Evolutionary conservation across 1,139 yeast species (phyloP).

Genomic region (Ashbya aceris): DNA sequence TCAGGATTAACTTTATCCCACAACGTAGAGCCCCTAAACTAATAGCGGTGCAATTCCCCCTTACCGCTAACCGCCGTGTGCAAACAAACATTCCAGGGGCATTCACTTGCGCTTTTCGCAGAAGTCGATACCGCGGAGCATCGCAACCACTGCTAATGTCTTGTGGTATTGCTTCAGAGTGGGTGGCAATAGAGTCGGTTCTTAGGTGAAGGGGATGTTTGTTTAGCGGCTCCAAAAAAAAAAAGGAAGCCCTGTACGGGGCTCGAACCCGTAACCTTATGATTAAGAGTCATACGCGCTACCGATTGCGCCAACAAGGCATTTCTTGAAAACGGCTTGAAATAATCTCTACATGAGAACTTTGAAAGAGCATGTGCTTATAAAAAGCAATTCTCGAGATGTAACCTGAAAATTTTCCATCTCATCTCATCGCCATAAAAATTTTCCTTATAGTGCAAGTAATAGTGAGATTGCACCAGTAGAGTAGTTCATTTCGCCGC

Average conservation of each 20-base stretch:
- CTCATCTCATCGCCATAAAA: constrained; percentile 8
- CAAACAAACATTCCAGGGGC: too few relatives aligned
- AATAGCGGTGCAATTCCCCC: too few relatives aligned
- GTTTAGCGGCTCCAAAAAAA: background rate
- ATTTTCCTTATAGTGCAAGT: background rate
- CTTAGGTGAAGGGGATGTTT: too few relatives aligned
- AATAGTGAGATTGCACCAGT: background rate
- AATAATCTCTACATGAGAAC: background rate
- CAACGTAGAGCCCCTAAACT: too few relatives aligned
- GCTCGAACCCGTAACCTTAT: constrained; percentile 39
- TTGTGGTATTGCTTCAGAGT: background rate
- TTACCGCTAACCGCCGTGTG: too few relatives aligned
- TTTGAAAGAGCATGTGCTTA: background rate
- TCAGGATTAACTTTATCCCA: too few relatives aligned
- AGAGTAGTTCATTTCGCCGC: background rate
- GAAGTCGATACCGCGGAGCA: too few relatives aligned
- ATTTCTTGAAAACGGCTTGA: constrained; percentile 3
- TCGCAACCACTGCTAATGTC: too few relatives aligned
- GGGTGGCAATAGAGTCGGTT: background rate
- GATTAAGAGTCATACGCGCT: constrained; percentile 41
- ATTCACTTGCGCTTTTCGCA: too few relatives aligned
- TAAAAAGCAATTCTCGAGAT: background rate
- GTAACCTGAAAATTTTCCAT: constrained; percentile 6
- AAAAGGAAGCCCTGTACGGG: constrained; percentile 35
- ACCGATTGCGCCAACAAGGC: constrained; percentile 42